Conservation (phyloP, 805 yeast species). For the Candida chauliodis region DNA sequence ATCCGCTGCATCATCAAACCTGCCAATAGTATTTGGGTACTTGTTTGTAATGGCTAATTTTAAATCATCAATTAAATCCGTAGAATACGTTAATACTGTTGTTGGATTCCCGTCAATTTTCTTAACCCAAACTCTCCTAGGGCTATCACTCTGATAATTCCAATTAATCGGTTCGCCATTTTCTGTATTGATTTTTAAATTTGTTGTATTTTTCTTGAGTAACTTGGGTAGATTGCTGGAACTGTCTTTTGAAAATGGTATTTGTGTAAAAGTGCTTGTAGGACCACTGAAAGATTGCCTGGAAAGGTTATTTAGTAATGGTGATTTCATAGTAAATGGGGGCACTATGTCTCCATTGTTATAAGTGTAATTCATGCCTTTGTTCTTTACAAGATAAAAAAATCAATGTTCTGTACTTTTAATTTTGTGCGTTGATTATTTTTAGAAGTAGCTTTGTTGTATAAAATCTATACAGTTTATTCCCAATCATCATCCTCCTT, state of each 20-base stretch:
- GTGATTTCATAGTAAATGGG: constrained; percentile 2
- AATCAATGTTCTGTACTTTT: background rate
- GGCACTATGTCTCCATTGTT: background rate
- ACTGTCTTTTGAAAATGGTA: background rate
- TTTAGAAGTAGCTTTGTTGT: too few relatives aligned
- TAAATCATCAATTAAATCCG: constrained; percentile 78
- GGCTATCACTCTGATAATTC: background rate
- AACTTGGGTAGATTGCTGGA: constrained; percentile 6
- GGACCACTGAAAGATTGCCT: constrained; percentile 1
- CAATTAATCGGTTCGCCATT: background rate
- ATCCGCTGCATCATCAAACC: constrained; percentile 68
- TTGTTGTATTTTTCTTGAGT: constrained; percentile 12
- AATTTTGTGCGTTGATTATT: constrained; percentile 2
- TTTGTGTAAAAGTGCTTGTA: constrained; percentile 1
- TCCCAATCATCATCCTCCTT: constrained; percentile 58
- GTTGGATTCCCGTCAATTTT: constrained; percentile 59
- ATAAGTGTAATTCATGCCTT: background rate
- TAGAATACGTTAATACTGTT: constrained; percentile 55
- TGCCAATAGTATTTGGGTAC: constrained; percentile 64
- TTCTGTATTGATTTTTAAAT: constrained; percentile 4
- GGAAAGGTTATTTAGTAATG: background rate
- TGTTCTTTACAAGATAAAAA: background rate
- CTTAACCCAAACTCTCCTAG: constrained; percentile 53
- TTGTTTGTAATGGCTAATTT: constrained; percentile 61
- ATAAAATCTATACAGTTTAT: constrained; percentile 5